These are phyloP conservation scores for Rutstroemia sp. DNA, from an alignment of 2,329 filamentous ascomycete genomes.

Conservation along the genomic window DNA sequence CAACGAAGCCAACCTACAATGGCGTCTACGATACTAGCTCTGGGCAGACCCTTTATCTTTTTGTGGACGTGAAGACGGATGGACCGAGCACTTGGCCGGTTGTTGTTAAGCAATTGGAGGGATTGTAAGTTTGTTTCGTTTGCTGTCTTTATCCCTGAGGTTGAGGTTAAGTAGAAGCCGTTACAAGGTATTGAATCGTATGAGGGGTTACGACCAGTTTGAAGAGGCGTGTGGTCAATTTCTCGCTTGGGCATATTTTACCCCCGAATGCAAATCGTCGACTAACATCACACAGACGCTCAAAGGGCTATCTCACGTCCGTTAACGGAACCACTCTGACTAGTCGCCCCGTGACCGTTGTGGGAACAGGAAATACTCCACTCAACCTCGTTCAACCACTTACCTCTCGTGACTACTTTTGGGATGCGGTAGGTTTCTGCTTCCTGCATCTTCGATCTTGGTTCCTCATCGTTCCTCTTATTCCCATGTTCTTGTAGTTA, in stretches of 20 bases:
- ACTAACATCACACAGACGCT: constrained; percentile 12
- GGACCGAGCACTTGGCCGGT: constrained; percentile 47
- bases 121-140: constrained; percentile 38
- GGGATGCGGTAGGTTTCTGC: constrained; percentile 35
- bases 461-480: neutral
- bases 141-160: neutral
- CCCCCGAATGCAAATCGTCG: no score
- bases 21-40: constrained; percentile 52
- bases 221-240: neutral
- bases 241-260: neutral
- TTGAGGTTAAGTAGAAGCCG: neutral
- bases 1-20: constrained; percentile 41
- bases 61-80: constrained; percentile 56
- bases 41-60: constrained; percentile 54
- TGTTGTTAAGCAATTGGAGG: constrained; percentile 48
- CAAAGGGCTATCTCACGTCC: constrained; percentile 28
- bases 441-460: neutral
- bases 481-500: neutral
- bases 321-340: constrained; percentile 19
- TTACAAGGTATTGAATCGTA: neutral
- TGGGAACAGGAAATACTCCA: constrained; percentile 27
- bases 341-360: constrained; percentile 22
- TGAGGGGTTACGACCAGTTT: neutral
- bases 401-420: constrained; percentile 48
- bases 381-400: constrained; percentile 44